These are phyloP conservation scores for Aspergillus baeticus DNA, from an alignment of 495 filamentous ascomycete species.

Conservation along the genomic window DNA sequence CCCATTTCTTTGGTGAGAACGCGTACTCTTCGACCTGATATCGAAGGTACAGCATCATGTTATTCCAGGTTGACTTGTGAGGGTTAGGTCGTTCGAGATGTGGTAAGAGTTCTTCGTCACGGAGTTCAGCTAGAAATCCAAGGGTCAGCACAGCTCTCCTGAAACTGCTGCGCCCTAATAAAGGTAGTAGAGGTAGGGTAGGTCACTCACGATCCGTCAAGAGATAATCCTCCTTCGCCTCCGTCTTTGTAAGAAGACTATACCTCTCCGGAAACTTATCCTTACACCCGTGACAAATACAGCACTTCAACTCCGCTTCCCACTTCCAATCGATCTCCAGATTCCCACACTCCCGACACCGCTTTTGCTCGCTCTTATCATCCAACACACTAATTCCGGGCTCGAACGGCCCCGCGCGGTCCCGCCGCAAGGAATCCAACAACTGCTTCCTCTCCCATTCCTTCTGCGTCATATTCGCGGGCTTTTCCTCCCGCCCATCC, in stretches of 20 bases:
- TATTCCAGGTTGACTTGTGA: slow-evolving; percentile 92
- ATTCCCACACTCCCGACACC: slow-evolving; percentile 77
- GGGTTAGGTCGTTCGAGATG: slow-evolving; percentile 89
- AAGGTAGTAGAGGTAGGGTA: neutral
- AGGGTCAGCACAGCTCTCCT: neutral
- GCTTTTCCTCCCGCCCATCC: slow-evolving; percentile 59
- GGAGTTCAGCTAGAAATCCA: slow-evolving; percentile 74
- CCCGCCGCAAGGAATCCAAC: slow-evolving; percentile 62
- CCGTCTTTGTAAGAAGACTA: slow-evolving; percentile 91
- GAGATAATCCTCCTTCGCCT: slow-evolving; percentile 91
- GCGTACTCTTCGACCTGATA: slow-evolving; percentile 94
- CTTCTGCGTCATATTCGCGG: slow-evolving; percentile 82
- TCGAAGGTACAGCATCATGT: slow-evolving; percentile 96
- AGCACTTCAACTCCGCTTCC: slow-evolving; percentile 74
- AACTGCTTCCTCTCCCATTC: slow-evolving; percentile 89
- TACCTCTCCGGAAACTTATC: slow-evolving; percentile 90
- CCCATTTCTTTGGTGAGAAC: slow-evolving; percentile 80
- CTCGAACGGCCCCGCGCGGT: slow-evolving; percentile 81
- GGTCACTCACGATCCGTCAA: slow-evolving; percentile 80
- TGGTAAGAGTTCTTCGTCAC: slow-evolving; percentile 80
- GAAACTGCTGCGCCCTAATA: too few relatives aligned
- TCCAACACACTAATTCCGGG: slow-evolving; percentile 74
- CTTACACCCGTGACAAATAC: slow-evolving; percentile 76
- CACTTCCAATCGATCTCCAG: slow-evolving; percentile 93
- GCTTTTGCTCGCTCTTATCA: slow-evolving; percentile 60